phyloP scores from a whole-genome alignment of 2,329 filamentous ascomycete species.

The Apiospora rasikravindrae region DNA sequence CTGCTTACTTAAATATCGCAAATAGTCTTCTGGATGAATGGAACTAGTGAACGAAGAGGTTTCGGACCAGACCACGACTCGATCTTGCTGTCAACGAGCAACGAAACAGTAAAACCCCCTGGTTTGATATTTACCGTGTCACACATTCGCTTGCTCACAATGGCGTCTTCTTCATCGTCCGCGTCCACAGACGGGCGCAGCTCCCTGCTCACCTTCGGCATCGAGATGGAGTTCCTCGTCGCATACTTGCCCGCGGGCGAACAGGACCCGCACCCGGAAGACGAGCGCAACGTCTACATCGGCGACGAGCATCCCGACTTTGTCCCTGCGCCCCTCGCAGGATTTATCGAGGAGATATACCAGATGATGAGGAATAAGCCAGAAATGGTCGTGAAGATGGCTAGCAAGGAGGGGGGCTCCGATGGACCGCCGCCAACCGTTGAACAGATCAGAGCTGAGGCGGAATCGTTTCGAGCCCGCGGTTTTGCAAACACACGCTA shows the following conservation, averaged over 20 bases:
- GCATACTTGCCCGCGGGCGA: slow-evolving; percentile 22
- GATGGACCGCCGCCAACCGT: no score
- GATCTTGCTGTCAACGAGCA: not conserved
- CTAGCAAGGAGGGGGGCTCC: no score
- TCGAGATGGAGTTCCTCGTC: slow-evolving; percentile 29
- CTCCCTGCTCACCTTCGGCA: slow-evolving; percentile 19
- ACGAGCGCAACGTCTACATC: slow-evolving; percentile 14
- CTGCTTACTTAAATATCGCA: not conserved
- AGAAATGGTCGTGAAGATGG: no score
- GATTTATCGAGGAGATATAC: no score
- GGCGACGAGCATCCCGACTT: not conserved
- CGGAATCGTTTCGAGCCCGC: no score
- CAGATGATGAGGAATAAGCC: no score
- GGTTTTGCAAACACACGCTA: not conserved
- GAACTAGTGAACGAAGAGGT: no score
- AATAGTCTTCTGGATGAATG: not conserved
- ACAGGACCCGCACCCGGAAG: not conserved
- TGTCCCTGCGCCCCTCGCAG: no score
- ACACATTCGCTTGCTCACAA: not conserved
- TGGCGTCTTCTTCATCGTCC: not conserved
- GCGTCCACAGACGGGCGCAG: not conserved
- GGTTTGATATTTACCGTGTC: not conserved
- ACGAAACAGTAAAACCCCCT: not conserved
- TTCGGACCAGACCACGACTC: not conserved
- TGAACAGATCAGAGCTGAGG: not conserved